Conservation (phyloP, 208 protist genomes). For the Phytomonas sp. region DNA sequence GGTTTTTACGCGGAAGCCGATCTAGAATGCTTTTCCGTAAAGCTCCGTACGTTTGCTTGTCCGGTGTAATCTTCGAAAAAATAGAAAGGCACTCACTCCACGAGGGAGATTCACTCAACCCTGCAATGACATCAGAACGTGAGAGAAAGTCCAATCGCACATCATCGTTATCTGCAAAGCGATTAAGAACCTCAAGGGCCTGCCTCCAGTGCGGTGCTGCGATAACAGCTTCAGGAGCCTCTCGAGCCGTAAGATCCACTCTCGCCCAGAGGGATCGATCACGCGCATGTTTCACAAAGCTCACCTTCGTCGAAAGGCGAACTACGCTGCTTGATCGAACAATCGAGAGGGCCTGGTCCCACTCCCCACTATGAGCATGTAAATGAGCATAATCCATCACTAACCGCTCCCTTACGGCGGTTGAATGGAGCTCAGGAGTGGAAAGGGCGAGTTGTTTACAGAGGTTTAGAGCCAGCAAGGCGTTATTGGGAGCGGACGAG, state of each 20-base stretch:
- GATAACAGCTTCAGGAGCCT: too few relatives aligned
- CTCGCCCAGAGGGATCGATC: background rate
- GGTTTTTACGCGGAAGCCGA: conserved; percentile 19
- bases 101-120: background rate
- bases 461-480: conserved; percentile 39
- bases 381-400: conserved; percentile 34
- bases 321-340: conserved; percentile 28
- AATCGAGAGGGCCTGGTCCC: conserved; percentile 34
- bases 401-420: conserved; percentile 30
- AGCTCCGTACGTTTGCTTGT: conserved; percentile 25
- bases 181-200: too few relatives aligned
- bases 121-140: background rate
- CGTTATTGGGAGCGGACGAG: conserved; percentile 9
- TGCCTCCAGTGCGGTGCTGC: too few relatives aligned
- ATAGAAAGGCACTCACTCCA: conserved; percentile 21
- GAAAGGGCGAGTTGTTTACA: conserved; percentile 37
- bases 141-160: background rate
- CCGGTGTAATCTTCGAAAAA: conserved; percentile 15
- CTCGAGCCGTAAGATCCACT: too few relatives aligned
- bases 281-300: conserved; percentile 8
- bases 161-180: background rate
- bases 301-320: conserved; percentile 37
- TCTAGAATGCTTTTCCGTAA: conserved; percentile 25
- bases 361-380: conserved; percentile 26
- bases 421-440: conserved; percentile 15